Base-by-base conservation (phyloP, 1,139 yeast genomes). In the Saccharomycopsis hybrid region DNA sequence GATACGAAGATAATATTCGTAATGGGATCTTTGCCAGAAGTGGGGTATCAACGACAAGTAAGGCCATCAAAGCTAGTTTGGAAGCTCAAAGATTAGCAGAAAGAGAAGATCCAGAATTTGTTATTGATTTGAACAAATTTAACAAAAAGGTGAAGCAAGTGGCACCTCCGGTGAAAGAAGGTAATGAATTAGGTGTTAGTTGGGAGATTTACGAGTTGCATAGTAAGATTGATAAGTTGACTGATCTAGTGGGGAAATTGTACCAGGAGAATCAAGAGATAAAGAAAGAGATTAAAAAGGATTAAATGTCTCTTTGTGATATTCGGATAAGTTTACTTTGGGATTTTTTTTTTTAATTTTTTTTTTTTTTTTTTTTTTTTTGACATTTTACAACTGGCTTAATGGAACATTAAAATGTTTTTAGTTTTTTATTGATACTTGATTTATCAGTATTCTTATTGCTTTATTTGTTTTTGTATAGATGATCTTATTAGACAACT, bases 171-270 rank as follows among this genome's bases (percentile, higher is more conserved):
- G 78, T 82, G 8, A 66, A 67, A 18, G 68, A 71, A 48, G 85
- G 86, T 32, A 76, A 72, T 51, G 65, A 68, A 44, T 64, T 68
- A 9, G 87, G 90, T 31, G 70, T 84, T 51, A 77, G 79, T 45
- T 81, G 89, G 88, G 87, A 83, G 59, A 66, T 74, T 46, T 81
- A 72, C 59, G 78, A 76, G 51, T 61, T 85, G 42, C 75, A 79
- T 61, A 63, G 67, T 43, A 75, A 76, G 58, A 62, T 80, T 40
- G 80, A 76, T 50, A 66, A 68, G 50, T 68, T 76, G 59, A 71
- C 75, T 4, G 56, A 54, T 1, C 62, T 76, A 49, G 75, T 79
- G n/a, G 70, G 70, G 44, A 54, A 60, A 1, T 68, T 77, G n/a
- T 64, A 74, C 8, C 61, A 62, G 11, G 79, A 77, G 55, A 36